These are phyloP conservation scores for Parasitella parasitica DNA, from an alignment of 371 early-diverging fungal genomes.

Conservation along the genomic window DNA sequence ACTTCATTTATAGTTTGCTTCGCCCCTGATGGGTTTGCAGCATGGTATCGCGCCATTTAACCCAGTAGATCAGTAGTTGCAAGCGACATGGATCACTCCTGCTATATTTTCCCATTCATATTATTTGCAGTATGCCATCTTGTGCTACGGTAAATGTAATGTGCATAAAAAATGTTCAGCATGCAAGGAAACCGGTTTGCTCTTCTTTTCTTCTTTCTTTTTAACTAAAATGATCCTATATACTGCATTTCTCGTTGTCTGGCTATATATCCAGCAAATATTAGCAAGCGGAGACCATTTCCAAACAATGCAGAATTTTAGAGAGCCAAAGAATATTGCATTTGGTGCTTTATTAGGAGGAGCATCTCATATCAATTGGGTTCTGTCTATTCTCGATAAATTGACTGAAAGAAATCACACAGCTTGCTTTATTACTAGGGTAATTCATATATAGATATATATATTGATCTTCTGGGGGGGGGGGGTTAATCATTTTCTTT, in stretches of 20 bases:
- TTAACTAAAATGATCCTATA: neutral
- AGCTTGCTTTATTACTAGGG: slow-evolving; percentile 5
- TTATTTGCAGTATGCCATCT: neutral
- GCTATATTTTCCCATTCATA: neutral
- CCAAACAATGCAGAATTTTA: neutral
- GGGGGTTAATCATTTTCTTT: neutral
- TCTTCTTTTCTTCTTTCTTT: neutral
- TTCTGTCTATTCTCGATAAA: slow-evolving; percentile 15
- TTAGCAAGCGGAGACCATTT: neutral
- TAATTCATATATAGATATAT: neutral
- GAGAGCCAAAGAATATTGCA: slow-evolving; percentile 10
- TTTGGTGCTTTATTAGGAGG: slow-evolving; percentile 17
- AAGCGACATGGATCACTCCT: no score
- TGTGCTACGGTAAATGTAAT: neutral
- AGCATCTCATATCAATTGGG: slow-evolving; percentile 18
- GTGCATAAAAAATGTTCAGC: neutral
- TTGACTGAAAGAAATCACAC: slow-evolving; percentile 15
- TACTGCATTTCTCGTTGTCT: neutral
- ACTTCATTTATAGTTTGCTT: no score
- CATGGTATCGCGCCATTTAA: no score
- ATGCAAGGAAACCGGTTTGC: neutral
- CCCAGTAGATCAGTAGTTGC: no score
- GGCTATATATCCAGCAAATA: neutral
- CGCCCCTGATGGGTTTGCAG: no score
- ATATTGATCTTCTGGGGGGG: no score